Evolutionary conservation across 1,284 basidiomycete species (phyloP).

Genomic region (Coniferiporia weirii): DNA sequence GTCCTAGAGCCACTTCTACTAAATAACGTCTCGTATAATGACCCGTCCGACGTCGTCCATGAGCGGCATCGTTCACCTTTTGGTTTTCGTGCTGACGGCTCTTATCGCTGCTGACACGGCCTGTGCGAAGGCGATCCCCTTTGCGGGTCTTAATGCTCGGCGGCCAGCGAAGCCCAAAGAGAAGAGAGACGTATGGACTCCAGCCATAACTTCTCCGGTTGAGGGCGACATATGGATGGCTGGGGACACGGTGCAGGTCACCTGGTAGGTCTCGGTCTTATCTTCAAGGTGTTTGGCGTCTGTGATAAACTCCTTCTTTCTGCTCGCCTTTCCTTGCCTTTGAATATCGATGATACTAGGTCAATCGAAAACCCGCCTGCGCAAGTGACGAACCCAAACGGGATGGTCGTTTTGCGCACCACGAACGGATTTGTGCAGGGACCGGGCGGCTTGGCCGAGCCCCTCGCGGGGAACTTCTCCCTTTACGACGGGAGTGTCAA

Average conservation of each 20-base stretch:
- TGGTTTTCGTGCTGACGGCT: slow-evolving; percentile 7
- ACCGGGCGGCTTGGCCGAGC: slow-evolving; percentile 23
- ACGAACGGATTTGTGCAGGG: slow-evolving; percentile 12
- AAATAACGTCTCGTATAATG: neutral
- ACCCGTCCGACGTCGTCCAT: slow-evolving; percentile 2
- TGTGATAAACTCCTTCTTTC: neutral
- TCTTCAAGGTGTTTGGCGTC: neutral
- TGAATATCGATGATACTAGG: slow-evolving; percentile 26
- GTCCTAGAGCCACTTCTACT: neutral
- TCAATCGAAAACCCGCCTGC: slow-evolving; percentile 35
- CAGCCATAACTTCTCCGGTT: slow-evolving; percentile 36
- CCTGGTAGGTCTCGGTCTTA: slow-evolving; percentile 33
- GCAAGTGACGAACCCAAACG: slow-evolving; percentile 44
- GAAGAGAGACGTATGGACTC: slow-evolving; percentile 44
- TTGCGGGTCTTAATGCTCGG: neutral
- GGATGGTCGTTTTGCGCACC: slow-evolving; percentile 28
- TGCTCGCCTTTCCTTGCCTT: neutral
- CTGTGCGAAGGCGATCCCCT: slow-evolving; percentile 6
- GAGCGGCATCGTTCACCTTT: slow-evolving; percentile 3
- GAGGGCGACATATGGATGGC: slow-evolving; percentile 35
- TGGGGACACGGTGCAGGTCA: slow-evolving; percentile 38
- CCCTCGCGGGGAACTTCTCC: slow-evolving; percentile 37
- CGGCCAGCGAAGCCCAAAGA: neutral
- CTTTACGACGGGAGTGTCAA: slow-evolving; percentile 34
- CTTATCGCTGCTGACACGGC: slow-evolving; percentile 12